Base-by-base conservation (phyloP, 192 early-diverging fungal genomes). In the Spizellomyces sp. region DNA sequence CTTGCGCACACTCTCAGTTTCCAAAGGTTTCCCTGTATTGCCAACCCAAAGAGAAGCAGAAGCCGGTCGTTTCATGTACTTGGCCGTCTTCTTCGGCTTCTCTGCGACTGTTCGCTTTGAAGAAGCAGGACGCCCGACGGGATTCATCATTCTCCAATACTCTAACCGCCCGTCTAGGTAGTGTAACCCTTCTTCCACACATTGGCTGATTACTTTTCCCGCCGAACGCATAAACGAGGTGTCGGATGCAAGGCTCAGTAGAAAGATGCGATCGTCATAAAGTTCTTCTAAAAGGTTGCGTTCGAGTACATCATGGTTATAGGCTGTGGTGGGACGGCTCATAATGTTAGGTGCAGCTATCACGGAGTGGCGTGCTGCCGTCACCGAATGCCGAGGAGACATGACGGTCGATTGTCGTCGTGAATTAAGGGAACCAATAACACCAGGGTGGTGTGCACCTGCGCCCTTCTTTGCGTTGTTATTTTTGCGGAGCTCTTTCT, bases 261-360 rank as follows among this genome's bases (percentile, higher is more conserved):
- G 64, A 67, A 80, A 80, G 12, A 58, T 22, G n/a, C 80, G 76
- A 64, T 83, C 82, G 7, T 83, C 79, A 55, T 75, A 80, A 21
- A 83, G 62, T 55, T 80, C 82, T 64, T 83, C 79, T 46, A 83
- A 66, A 45, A 83, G 62, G 66, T 83, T 83, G 15, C 73, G 66
- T 43, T 83, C 76, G 22, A 81, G 17, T 5, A 36, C 19, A 8
- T 27, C 66, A 4, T 41, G 48, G 42, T 54, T 9, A 27, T 6
- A 12, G 12, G 64, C 21, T 5, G 54, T 4, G 5, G 63, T 15
- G 7, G 62, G 54, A 19, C 48, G 48, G 19, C 48, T n/a, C 7
- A 2, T n/a, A 27, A 19, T 15, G 15, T 8, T 12, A 44, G 58
- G 17, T n/a, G 50, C 50, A 12, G 50, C 50, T n/a, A n/a, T 54